Percentiles rank a stretch among this genome's conserved stretches.
Conservation (phyloP, 345 rosid genomes). For the Dimocarpus longan region DNA sequence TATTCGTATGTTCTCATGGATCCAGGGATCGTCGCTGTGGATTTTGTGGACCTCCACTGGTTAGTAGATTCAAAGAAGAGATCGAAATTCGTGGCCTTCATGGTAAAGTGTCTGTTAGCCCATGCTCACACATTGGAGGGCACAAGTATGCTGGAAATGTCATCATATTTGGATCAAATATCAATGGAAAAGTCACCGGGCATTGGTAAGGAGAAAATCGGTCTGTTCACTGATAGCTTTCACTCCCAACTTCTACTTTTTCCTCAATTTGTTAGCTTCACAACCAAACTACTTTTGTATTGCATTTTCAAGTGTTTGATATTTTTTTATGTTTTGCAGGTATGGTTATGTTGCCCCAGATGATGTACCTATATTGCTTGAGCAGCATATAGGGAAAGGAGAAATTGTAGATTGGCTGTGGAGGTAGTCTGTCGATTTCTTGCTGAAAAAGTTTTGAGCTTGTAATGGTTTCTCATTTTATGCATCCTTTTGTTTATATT, state of each 20-base stretch:
- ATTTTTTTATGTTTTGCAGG: slow-evolving; percentile 38
- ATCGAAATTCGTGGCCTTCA: slow-evolving; percentile 69
- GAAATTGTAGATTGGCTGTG: slow-evolving; percentile 77
- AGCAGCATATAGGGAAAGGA: slow-evolving; percentile 75
- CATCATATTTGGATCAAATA: slow-evolving; percentile 71
- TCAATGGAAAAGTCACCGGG: slow-evolving; percentile 63
- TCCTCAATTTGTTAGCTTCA: slow-evolving; percentile 11
- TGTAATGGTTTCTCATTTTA: background rate
- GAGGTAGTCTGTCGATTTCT: slow-evolving; percentile 52
- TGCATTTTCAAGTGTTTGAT: too few species aligned
- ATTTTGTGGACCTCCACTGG: slow-evolving; percentile 85
- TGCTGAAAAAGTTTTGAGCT: background rate
- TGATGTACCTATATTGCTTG: slow-evolving; percentile 63
- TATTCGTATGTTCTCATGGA: slow-evolving; percentile 94
- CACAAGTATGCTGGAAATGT: slow-evolving; percentile 96
- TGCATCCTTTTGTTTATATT: slow-evolving; percentile 7
- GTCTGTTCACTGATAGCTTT: slow-evolving; percentile 1
- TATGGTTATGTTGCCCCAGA: slow-evolving; percentile 89
- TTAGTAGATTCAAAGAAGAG: slow-evolving; percentile 86
- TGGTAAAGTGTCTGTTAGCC: slow-evolving; percentile 88
- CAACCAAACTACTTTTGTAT: too few species aligned
- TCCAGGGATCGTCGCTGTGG: slow-evolving; percentile 91
- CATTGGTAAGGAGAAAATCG: slow-evolving; percentile 62
- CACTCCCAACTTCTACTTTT: background rate
- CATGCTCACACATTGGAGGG: slow-evolving; percentile 98